These are phyloP conservation scores for Kuraishia floccosa DNA, from an alignment of 805 yeast genomes.

Conservation along the genomic window DNA sequence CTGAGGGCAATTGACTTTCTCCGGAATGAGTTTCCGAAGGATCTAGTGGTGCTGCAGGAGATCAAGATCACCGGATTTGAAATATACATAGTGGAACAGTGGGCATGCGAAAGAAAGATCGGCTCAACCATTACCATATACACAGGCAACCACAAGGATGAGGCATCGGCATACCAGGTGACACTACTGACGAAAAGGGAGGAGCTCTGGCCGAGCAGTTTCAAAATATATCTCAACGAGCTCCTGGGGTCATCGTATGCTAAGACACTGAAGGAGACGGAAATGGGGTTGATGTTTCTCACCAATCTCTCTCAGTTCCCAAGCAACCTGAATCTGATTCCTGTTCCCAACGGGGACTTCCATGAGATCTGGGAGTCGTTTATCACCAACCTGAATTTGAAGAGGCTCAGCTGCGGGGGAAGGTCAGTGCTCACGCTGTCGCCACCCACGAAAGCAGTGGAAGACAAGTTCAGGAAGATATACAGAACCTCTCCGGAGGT, in stretches of 20 bases:
- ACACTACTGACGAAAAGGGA: slow-evolving; percentile 39
- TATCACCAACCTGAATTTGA: slow-evolving; percentile 64
- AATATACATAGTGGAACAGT: slow-evolving; percentile 86
- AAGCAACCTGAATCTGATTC: slow-evolving; percentile 57
- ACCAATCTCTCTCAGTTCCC: slow-evolving; percentile 79
- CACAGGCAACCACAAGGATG: slow-evolving; percentile 73
- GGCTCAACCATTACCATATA: slow-evolving; percentile 67
- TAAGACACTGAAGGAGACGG: slow-evolving; percentile 54
- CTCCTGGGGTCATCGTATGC: slow-evolving; percentile 49
- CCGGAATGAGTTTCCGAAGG: slow-evolving; percentile 25
- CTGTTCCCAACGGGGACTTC: slow-evolving; percentile 51
- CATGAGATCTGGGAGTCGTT: slow-evolving; percentile 44
- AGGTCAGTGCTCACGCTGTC: slow-evolving; percentile 65
- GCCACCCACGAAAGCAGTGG: slow-evolving; percentile 66
- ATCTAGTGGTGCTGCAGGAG: slow-evolving; percentile 30
- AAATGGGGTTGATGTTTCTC: slow-evolving; percentile 55
- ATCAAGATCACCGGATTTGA: slow-evolving; percentile 65
- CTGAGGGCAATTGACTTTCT: slow-evolving; percentile 38
- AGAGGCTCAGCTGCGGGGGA: slow-evolving; percentile 75
- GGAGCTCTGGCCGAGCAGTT: slow-evolving; percentile 34
- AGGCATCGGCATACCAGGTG: slow-evolving; percentile 44
- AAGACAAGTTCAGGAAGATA: slow-evolving; percentile 70
- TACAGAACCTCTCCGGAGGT: slow-evolving; percentile 47
- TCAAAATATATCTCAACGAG: slow-evolving; percentile 55
- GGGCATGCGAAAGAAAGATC: slow-evolving; percentile 68